Evolutionary conservation across 805 yeast species (phyloP).

Genomic region (Cyberlindnera meyerae): DNA sequence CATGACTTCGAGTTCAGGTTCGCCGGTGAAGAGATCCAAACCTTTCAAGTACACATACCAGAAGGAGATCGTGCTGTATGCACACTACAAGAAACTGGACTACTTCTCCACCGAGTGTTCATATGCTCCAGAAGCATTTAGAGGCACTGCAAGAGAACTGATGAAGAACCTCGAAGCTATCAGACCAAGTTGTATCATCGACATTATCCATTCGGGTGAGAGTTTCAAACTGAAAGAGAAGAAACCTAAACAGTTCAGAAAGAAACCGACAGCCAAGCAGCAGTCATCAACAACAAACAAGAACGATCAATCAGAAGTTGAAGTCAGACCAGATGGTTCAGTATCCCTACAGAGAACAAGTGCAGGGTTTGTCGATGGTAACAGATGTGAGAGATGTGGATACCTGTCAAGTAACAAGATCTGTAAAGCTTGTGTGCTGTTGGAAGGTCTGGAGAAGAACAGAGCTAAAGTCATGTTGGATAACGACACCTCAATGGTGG

Average conservation of each 20-base stretch:
- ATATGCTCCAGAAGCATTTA: constrained; percentile 96
- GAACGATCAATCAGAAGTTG: constrained; percentile 39
- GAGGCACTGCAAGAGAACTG: constrained; percentile 94
- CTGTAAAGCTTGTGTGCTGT: constrained; percentile 88
- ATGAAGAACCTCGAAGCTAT: constrained; percentile 87
- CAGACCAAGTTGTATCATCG: constrained; percentile 89
- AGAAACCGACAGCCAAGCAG: constrained; percentile 10
- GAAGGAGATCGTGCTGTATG: constrained; percentile 94
- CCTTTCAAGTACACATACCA: constrained; percentile 96
- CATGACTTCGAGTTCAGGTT: constrained; percentile 74
- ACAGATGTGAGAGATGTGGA: constrained; percentile 84
- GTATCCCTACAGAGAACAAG: constrained; percentile 36
- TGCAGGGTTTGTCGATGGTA: constrained; percentile 50
- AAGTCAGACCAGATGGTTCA: constrained; percentile 59
- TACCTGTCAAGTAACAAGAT: constrained; percentile 81
- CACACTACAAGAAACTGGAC: constrained; percentile 92
- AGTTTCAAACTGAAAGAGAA: constrained; percentile 61
- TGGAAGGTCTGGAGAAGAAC: constrained; percentile 77
- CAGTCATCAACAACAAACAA: neutral
- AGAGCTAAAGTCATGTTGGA: constrained; percentile 64
- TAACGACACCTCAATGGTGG: constrained; percentile 45
- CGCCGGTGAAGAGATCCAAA: constrained; percentile 89
- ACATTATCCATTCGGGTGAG: constrained; percentile 93
- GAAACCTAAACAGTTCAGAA: constrained; percentile 34
- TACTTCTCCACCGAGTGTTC: constrained; percentile 97